These are phyloP conservation scores for Metschnikowia proteae DNA, from an alignment of 805 yeast genomes.

Conservation along the genomic window DNA sequence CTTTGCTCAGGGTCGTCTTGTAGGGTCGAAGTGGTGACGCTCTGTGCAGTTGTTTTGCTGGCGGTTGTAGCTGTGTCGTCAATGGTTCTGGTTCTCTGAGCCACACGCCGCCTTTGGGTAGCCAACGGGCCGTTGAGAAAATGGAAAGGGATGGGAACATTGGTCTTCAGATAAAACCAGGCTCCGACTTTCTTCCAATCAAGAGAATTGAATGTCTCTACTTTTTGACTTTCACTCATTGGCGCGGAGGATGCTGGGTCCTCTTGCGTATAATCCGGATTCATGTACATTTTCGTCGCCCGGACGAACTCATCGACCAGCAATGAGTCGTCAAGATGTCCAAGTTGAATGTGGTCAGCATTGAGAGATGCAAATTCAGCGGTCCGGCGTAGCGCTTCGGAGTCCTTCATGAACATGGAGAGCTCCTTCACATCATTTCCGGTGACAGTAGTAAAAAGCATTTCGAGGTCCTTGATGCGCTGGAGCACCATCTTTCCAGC, in stretches of 20 bases:
- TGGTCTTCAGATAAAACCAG: constrained; percentile 44
- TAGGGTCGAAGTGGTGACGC: constrained; percentile 50
- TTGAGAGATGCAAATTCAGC: constrained; percentile 63
- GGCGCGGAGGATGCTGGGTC: neutral
- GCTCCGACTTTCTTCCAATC: constrained; percentile 63
- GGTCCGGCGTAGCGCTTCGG: constrained; percentile 58
- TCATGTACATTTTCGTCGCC: constrained; percentile 33
- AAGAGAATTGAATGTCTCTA: constrained; percentile 37
- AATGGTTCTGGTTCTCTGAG: constrained; percentile 28
- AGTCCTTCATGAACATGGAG: constrained; percentile 46
- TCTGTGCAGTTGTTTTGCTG: constrained; percentile 42
- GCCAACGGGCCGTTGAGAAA: constrained; percentile 71
- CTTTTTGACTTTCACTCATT: constrained; percentile 3
- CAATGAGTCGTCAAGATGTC: constrained; percentile 49
- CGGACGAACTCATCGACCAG: constrained; percentile 45
- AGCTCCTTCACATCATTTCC: constrained; percentile 33
- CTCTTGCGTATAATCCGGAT: constrained; percentile 13
- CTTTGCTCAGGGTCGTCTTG: constrained; percentile 49
- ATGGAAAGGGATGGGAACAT: constrained; percentile 48
- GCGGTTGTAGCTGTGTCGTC: constrained; percentile 41
- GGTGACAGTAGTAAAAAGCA: constrained; percentile 42
- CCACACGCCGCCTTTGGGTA: constrained; percentile 50
- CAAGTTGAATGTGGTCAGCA: constrained; percentile 57
- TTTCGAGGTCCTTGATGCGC: constrained; percentile 45
- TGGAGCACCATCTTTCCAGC: constrained; percentile 49